These are phyloP conservation scores for Plantago rigida DNA, from an alignment of 305 asterid genomes.

Conservation along the genomic window DNA sequence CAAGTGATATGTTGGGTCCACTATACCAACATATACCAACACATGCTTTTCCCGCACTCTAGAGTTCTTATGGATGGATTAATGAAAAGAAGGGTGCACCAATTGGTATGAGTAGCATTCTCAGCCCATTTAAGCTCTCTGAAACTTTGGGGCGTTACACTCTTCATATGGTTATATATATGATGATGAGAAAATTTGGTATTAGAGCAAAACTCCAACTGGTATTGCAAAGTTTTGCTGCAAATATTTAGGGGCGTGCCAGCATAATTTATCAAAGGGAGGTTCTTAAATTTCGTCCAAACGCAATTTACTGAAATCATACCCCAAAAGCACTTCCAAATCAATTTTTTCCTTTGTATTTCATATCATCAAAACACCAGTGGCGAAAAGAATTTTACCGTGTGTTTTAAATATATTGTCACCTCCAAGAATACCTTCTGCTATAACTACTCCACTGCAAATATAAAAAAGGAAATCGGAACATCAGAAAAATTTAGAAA, in stretches of 20 bases:
- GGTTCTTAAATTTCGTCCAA: conserved; percentile 3
- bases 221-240: neutral
- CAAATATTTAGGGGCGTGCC: neutral
- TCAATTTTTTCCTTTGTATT: neutral
- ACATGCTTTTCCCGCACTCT: no score
- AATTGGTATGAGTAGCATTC: no score
- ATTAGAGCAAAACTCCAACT: neutral
- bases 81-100: no score
- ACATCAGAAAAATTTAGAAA: conserved; percentile 7
- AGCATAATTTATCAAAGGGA: neutral
- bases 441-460: conserved; percentile 93
- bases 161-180: neutral
- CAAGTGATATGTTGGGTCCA: no score
- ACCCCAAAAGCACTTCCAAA: neutral
- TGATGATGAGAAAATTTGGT: neutral
- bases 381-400: conserved; percentile 38
- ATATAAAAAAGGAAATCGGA: conserved; percentile 21
- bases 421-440: conserved; percentile 62
- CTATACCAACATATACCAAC: no score
- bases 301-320: neutral
- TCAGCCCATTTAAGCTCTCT: no score
- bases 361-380: conserved; percentile 2
- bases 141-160: neutral
- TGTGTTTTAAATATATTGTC: conserved; percentile 48
- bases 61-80: no score